Percentiles rank a stretch among this genome's conserved stretches.
phyloP scores from a whole-genome alignment of 129 eudicot species.

The Saposhnikovia divaricata region DNA sequence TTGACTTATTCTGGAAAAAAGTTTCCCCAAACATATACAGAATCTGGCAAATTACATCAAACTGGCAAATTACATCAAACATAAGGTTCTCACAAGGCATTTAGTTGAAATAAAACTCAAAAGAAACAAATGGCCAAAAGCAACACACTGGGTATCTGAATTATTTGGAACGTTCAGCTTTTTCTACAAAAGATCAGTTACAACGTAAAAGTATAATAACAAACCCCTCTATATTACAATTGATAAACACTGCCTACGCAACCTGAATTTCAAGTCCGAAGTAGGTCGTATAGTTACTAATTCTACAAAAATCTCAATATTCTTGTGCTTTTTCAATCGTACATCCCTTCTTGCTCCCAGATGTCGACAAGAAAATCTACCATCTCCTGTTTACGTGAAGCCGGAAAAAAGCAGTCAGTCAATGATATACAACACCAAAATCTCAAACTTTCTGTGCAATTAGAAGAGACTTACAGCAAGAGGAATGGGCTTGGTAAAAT shows the following conservation, averaged over 20 bases:
- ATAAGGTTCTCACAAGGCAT: background rate
- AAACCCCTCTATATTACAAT: background rate
- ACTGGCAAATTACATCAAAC: background rate
- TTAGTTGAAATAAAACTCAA: too few species aligned
- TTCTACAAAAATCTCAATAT: background rate
- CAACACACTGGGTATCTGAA: background rate
- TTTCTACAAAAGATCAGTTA: background rate
- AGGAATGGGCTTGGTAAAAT: slow-evolving; percentile 50
- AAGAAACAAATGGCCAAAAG: background rate
- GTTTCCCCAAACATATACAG: too few species aligned
- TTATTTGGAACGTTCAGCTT: background rate
- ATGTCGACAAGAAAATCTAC: slow-evolving; percentile 67
- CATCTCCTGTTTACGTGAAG: slow-evolving; percentile 47
- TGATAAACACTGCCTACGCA: background rate
- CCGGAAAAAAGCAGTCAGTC: background rate
- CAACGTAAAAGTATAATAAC: background rate
- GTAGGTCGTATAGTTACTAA: background rate
- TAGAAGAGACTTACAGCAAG: slow-evolving; percentile 46
- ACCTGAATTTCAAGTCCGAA: background rate
- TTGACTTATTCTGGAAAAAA: too few species aligned
- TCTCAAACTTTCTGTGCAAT: background rate
- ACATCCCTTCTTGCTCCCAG: slow-evolving; percentile 85
- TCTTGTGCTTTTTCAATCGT: slow-evolving; percentile 39
- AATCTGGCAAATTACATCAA: background rate
- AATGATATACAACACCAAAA: background rate